Conservation (phyloP, 106 monocot genomes). For the Dioscorea zingiberensis region DNA sequence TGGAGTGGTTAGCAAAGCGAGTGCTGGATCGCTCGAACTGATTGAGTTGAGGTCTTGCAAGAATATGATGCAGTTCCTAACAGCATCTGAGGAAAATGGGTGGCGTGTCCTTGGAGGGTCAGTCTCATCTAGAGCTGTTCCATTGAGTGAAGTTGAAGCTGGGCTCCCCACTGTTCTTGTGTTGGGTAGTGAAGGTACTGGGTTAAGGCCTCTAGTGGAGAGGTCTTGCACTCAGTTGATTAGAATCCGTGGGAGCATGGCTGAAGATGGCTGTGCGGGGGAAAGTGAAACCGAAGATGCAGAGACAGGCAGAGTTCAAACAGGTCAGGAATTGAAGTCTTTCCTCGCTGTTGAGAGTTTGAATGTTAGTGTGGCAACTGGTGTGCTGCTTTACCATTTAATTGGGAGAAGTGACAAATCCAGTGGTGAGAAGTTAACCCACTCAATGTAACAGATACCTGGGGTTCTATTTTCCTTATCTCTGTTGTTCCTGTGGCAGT, state of each 20-base stretch:
- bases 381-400: constrained; percentile 89
- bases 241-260: constrained; percentile 47
- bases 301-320: constrained; percentile 12
- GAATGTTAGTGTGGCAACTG: constrained; percentile 96
- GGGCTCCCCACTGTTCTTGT: constrained; percentile 79
- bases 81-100: constrained; percentile 67
- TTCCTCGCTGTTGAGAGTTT: constrained; percentile 96
- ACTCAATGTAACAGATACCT: neutral
- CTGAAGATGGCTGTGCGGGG: constrained; percentile 6
- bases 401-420: constrained; percentile 22
- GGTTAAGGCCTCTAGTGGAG: constrained; percentile 85
- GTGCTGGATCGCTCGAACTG: constrained; percentile 89
- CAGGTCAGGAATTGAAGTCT: constrained; percentile 34
- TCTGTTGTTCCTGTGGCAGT: neutral
- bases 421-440: constrained; percentile 13
- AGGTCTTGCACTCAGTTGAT: constrained; percentile 71
- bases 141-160: constrained; percentile 49
- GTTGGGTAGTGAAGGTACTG: constrained; percentile 86
- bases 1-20: constrained; percentile 94
- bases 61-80: constrained; percentile 97
- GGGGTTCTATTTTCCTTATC: neutral
- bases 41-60: constrained; percentile 77
- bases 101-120: constrained; percentile 91
- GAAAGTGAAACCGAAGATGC: constrained; percentile 22
- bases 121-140: constrained; percentile 54